A percentile compares a stretch with the other conserved stretches of the same genome.
These are phyloP conservation scores for Cylindrotheca closterium DNA, from an alignment of 108 stramenopile species.

Conservation along the genomic window DNA sequence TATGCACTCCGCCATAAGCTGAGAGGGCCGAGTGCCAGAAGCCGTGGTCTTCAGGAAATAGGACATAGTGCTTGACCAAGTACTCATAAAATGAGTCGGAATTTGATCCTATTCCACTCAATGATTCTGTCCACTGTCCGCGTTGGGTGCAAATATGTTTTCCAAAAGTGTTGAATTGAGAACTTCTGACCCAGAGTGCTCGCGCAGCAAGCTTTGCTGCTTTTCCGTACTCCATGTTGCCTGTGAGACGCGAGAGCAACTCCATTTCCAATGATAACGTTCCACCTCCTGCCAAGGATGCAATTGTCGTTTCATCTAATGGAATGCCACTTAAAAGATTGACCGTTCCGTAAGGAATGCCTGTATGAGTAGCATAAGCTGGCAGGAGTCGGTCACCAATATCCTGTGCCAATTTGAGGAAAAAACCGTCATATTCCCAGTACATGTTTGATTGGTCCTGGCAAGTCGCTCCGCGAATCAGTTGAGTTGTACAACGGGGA, in stretches of 20 bases:
- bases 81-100: conserved; percentile 96
- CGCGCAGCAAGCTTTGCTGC: conserved; percentile 71
- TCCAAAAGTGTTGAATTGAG: conserved; percentile 68
- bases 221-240: conserved; percentile 67
- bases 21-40: conserved; percentile 80
- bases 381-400: conserved; percentile 78
- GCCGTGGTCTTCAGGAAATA: conserved; percentile 83
- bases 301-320: conserved; percentile 77
- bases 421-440: conserved; percentile 78
- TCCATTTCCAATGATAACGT: conserved; percentile 88
- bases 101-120: conserved; percentile 91
- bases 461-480: not conserved
- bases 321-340: conserved; percentile 86
- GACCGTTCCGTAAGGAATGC: conserved; percentile 94
- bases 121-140: conserved; percentile 86
- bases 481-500: not conserved
- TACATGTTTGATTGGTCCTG: conserved; percentile 12
- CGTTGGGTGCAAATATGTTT: conserved; percentile 87
- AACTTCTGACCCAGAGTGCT: conserved; percentile 76
- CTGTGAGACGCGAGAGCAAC: conserved; percentile 77
- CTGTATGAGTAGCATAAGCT: conserved; percentile 88
- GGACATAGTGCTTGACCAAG: conserved; percentile 74
- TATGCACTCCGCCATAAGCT: conserved; percentile 69
- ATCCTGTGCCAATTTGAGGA: conserved; percentile 76
- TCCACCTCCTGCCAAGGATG: conserved; percentile 89